Conservation (phyloP, 2,329 filamentous ascomycete genomes). For the Domatiomyces catenatus region DNA sequence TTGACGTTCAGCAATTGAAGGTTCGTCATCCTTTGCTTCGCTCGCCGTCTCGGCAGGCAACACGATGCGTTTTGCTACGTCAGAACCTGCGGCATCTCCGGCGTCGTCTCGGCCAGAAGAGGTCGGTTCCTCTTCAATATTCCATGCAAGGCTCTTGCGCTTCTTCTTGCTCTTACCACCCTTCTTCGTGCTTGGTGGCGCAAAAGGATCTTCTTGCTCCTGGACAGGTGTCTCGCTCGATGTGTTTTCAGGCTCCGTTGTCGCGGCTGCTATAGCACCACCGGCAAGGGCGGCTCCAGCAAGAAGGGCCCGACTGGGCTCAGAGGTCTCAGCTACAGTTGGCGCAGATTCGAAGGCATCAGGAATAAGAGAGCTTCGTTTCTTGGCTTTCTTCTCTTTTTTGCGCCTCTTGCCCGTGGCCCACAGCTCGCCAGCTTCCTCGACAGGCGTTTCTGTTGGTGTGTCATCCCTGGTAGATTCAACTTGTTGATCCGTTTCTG, state of each 20-base stretch:
- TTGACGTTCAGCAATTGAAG: too few species aligned
- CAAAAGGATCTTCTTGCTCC: background rate
- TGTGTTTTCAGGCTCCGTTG: background rate
- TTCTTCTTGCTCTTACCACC: background rate
- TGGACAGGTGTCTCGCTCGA: background rate
- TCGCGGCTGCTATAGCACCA: background rate
- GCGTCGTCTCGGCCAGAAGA: too few species aligned
- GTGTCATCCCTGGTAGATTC: background rate
- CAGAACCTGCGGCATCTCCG: too few species aligned
- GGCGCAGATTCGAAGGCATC: background rate
- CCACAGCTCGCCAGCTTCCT: slow-evolving; percentile 2
- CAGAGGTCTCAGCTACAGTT: background rate
- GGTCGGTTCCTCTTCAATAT: too few species aligned
- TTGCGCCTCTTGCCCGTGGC: slow-evolving; percentile 4
- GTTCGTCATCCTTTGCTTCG: too few species aligned
- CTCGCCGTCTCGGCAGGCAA: too few species aligned
- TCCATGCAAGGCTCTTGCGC: too few species aligned
- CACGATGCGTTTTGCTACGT: too few species aligned
- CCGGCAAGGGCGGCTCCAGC: background rate
- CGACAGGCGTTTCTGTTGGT: slow-evolving; percentile 14
- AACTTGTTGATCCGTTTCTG: background rate
- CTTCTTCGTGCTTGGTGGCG: background rate
- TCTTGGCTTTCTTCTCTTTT: slow-evolving; percentile 15
- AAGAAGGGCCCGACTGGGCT: background rate
- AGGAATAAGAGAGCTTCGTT: slow-evolving; percentile 2